These are phyloP conservation scores for Ogataea ganodermae DNA, from an alignment of 805 yeast species.

Conservation along the genomic window DNA sequence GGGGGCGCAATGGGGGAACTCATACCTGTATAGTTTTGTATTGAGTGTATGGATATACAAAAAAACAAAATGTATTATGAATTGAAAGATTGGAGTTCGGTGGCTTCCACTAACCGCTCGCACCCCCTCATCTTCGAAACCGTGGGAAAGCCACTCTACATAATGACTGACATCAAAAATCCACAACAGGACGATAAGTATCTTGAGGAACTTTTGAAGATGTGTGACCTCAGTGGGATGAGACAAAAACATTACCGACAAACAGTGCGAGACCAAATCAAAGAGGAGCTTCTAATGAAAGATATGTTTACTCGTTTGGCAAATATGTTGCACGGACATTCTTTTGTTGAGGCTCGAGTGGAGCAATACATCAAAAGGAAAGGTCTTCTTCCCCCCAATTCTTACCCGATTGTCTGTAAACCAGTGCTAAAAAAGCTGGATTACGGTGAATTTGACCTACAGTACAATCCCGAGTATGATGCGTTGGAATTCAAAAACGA, in stretches of 20 bases:
- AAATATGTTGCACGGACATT: constrained; percentile 8
- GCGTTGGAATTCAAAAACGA: constrained; percentile 21
- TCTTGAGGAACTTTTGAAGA: constrained; percentile 21
- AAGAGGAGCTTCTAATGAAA: constrained; percentile 13
- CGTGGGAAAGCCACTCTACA: constrained; percentile 18
- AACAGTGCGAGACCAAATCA: constrained; percentile 13
- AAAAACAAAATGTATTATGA: constrained; percentile 19
- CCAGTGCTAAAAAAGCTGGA: constrained; percentile 24
- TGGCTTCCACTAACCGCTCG: constrained; percentile 25
- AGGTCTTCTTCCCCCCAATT: constrained; percentile 14
- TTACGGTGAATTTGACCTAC: constrained; percentile 14
- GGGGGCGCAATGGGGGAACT: not conserved
- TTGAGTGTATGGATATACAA: too few species aligned
- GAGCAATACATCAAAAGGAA: constrained; percentile 21
- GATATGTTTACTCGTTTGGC: constrained; percentile 14
- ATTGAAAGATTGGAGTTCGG: constrained; percentile 23
- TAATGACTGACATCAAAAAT: constrained; percentile 15
- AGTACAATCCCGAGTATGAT: constrained; percentile 17
- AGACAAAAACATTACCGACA: constrained; percentile 21
- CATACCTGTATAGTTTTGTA: too few species aligned
- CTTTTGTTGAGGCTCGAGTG: constrained; percentile 15
- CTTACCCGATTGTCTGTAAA: constrained; percentile 26
- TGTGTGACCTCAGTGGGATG: constrained; percentile 28
- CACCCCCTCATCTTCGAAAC: constrained; percentile 31
- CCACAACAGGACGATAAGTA: constrained; percentile 25